A percentile compares a stretch with the other conserved stretches of the same genome.
Evolutionary conservation across 208 protist genomes (phyloP).

Genomic region (Sergeia podlipaevii): DNA sequence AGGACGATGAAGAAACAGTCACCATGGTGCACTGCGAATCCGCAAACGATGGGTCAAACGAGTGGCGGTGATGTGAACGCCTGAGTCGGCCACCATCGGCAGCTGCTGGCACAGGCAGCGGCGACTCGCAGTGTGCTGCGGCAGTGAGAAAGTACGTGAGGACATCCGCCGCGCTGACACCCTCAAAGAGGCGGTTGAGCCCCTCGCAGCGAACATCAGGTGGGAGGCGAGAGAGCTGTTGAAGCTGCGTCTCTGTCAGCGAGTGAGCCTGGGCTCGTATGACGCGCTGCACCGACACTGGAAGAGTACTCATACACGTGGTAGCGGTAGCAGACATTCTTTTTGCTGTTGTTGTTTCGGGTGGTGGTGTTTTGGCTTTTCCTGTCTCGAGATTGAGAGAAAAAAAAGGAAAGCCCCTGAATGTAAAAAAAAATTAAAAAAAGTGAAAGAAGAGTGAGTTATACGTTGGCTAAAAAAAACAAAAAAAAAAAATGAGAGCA

Average conservation of each 20-base stretch:
- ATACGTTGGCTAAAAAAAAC: conserved; percentile 1
- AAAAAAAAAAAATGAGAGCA: neutral
- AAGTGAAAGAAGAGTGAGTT: neutral
- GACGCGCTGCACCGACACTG: conserved; percentile 52
- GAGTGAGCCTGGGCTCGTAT: conserved; percentile 23
- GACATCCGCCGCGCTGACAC: conserved; percentile 24
- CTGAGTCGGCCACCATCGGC: conserved; percentile 12
- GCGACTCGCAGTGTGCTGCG: neutral
- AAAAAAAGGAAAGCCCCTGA: neutral
- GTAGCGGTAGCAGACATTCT: no score
- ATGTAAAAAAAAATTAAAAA: neutral
- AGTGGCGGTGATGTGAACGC: no score
- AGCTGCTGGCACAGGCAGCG: neutral
- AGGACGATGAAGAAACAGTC: conserved; percentile 36
- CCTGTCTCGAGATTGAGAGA: neutral
- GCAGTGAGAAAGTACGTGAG: conserved; percentile 35
- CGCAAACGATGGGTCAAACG: no score
- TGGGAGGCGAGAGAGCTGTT: conserved; percentile 18
- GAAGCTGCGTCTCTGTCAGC: conserved; percentile 23
- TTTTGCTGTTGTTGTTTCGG: neutral
- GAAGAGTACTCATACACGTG: no score
- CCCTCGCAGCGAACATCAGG: conserved; percentile 46
- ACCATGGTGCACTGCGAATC: conserved; percentile 31
- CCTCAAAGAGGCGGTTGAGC: conserved; percentile 61
- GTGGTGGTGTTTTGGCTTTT: neutral